A percentile compares a stretch with the other conserved stretches of the same genome.
These are phyloP conservation scores for Ascochyta lentis DNA, from an alignment of 2,329 filamentous ascomycete genomes.

Conservation along the genomic window DNA sequence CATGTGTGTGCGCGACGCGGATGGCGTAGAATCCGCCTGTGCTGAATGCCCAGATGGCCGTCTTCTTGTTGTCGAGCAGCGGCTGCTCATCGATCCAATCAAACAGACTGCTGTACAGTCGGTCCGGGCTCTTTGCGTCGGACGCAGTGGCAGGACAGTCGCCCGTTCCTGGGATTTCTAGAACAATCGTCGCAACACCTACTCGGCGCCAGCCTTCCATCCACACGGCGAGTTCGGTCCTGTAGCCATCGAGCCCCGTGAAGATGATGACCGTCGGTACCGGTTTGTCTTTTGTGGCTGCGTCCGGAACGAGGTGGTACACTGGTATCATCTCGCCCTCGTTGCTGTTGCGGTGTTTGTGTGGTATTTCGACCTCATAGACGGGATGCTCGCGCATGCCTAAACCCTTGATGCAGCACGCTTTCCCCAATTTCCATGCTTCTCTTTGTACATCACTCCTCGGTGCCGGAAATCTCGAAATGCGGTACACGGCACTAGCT, in stretches of 20 bases:
- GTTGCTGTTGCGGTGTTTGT: constrained; percentile 56
- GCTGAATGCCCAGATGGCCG: constrained; percentile 63
- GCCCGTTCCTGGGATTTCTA: constrained; percentile 66
- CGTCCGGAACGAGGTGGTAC: constrained; percentile 67
- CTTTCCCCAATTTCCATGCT: constrained; percentile 72
- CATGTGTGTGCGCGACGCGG: constrained; percentile 64
- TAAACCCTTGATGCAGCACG: constrained; percentile 65
- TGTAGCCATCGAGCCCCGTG: constrained; percentile 65
- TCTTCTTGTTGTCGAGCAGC: constrained; percentile 55
- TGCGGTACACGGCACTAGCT: constrained; percentile 68
- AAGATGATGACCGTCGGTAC: constrained; percentile 63
- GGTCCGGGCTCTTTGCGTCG: constrained; percentile 59
- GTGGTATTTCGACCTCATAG: constrained; percentile 66
- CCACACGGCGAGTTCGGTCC: constrained; percentile 63
- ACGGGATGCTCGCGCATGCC: constrained; percentile 60
- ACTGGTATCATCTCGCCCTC: constrained; percentile 67
- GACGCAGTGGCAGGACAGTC: constrained; percentile 59
- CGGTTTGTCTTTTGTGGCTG: constrained; percentile 51
- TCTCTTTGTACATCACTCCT: constrained; percentile 60
- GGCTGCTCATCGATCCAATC: constrained; percentile 60
- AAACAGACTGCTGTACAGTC: constrained; percentile 61
- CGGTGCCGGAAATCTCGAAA: constrained; percentile 71
- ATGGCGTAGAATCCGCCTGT: constrained; percentile 67
- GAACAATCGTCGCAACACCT: constrained; percentile 57
- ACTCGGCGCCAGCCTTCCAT: constrained; percentile 58